Conservation (phyloP, 2,329 filamentous ascomycete genomes). For the Scedosporium dehoogii region DNA sequence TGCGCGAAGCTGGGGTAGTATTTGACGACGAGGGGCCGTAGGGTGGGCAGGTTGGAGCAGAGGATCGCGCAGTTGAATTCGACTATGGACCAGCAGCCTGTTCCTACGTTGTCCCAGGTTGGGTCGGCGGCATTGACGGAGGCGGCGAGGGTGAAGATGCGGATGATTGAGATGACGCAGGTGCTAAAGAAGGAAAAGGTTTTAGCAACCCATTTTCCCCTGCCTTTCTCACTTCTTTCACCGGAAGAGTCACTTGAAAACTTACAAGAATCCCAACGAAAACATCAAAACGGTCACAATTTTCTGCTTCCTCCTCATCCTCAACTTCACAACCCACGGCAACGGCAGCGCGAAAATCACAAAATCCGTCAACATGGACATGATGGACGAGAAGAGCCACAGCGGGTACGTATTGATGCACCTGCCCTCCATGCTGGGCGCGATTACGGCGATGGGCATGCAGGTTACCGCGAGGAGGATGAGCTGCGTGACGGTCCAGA, state of each 20-base stretch:
- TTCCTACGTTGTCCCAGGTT: constrained; percentile 20
- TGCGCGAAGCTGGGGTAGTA: constrained; percentile 13
- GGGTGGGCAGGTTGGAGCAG: constrained; percentile 18
- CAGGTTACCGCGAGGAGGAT: constrained; percentile 17
- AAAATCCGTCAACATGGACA: constrained; percentile 18
- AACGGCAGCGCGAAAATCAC: constrained; percentile 19
- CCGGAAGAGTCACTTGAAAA: neutral
- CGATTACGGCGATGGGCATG: constrained; percentile 16
- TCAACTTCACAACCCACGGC: constrained; percentile 16
- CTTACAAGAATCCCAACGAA: constrained; percentile 20
- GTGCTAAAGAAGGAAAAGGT: constrained; percentile 13
- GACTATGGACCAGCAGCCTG: constrained; percentile 20
- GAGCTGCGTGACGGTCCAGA: constrained; percentile 16
- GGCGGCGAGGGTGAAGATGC: constrained; percentile 18
- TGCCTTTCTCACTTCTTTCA: neutral
- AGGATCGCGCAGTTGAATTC: constrained; percentile 21
- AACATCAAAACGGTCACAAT: constrained; percentile 17
- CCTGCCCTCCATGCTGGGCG: constrained; percentile 14
- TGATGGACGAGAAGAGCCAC: constrained; percentile 19
- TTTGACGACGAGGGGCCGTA: constrained; percentile 18
- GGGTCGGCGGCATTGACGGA: constrained; percentile 17
- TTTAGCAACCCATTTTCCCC: neutral
- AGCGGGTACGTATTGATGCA: constrained; percentile 19
- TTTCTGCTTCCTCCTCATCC: constrained; percentile 16
- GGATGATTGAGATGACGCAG: constrained; percentile 21